Conservation (phyloP, 306 rosid genomes). For the Trifolium subterraneum region DNA sequence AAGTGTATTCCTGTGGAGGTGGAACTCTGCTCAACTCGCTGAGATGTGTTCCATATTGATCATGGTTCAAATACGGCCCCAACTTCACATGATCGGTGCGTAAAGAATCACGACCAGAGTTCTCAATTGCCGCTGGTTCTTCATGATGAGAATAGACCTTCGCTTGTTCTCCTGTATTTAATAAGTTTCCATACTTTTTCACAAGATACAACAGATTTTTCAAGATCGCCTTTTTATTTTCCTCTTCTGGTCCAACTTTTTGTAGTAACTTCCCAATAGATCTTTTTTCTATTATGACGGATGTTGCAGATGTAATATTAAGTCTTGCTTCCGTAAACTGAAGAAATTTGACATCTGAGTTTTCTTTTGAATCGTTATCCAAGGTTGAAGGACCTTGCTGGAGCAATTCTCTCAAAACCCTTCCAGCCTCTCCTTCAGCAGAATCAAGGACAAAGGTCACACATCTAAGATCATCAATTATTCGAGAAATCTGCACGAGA, state of each 20-base stretch:
- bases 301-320: conserved; percentile 59
- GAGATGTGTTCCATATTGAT: conserved; percentile 38
- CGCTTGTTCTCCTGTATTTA: conserved; percentile 47
- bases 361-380: conserved; percentile 53
- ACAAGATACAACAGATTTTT: conserved; percentile 61
- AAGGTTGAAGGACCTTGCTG: conserved; percentile 53
- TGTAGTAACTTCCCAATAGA: conserved; percentile 61
- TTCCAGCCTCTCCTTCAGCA: conserved; percentile 77
- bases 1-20: conserved; percentile 70
- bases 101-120: conserved; percentile 43
- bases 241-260: conserved; percentile 52
- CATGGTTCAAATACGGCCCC: conserved; percentile 30
- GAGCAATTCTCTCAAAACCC: conserved; percentile 58
- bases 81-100: conserved; percentile 36
- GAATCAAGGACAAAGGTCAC: conserved; percentile 62
- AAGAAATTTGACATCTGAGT: conserved; percentile 59
- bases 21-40: conserved; percentile 46
- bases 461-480: conserved; percentile 62
- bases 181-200: conserved; percentile 53
- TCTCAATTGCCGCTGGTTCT: conserved; percentile 45
- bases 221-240: conserved; percentile 59
- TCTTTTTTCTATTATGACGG: conserved; percentile 66
- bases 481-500: conserved; percentile 73
- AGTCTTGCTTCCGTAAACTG: conserved; percentile 69
- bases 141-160: conserved; percentile 42